Evolutionary conservation across 352 stramenopile species (phyloP).

Genomic region (Pythium insidiosum): DNA sequence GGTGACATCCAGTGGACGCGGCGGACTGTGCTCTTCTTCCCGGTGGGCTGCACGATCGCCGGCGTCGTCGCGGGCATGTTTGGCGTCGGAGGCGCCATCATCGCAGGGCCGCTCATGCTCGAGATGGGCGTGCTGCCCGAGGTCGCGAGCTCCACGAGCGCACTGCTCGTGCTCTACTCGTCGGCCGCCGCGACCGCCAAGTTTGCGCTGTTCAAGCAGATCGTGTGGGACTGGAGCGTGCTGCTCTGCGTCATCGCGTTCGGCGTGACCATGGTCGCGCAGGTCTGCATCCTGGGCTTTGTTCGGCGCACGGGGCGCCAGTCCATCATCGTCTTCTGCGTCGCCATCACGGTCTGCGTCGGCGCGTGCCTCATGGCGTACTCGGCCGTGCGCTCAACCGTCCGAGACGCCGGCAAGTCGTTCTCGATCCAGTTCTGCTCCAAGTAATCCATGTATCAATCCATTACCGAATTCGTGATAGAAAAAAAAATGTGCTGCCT

Average conservation of each 20-base stretch:
- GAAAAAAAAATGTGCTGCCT: no score
- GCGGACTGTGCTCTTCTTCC: constrained; percentile 41
- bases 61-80: constrained; percentile 46
- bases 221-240: background rate
- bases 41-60: constrained; percentile 24
- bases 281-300: background rate
- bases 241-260: background rate
- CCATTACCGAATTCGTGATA: no score
- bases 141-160: constrained; percentile 89
- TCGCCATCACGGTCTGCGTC: constrained; percentile 1
- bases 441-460: no score
- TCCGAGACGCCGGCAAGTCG: background rate
- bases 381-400: background rate
- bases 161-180: constrained; percentile 85
- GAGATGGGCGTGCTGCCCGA: constrained; percentile 93
- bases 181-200: constrained; percentile 91
- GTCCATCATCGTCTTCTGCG: constrained; percentile 1
- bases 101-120: constrained; percentile 96
- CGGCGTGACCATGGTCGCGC: background rate
- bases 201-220: constrained; percentile 29
- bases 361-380: background rate
- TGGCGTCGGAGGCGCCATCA: constrained; percentile 81
- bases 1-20: constrained; percentile 94
- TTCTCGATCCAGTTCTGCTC: background rate
- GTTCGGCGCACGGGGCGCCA: background rate